Conservation (phyloP, 2,329 filamentous ascomycete genomes). For the Clarireedia paspali region DNA sequence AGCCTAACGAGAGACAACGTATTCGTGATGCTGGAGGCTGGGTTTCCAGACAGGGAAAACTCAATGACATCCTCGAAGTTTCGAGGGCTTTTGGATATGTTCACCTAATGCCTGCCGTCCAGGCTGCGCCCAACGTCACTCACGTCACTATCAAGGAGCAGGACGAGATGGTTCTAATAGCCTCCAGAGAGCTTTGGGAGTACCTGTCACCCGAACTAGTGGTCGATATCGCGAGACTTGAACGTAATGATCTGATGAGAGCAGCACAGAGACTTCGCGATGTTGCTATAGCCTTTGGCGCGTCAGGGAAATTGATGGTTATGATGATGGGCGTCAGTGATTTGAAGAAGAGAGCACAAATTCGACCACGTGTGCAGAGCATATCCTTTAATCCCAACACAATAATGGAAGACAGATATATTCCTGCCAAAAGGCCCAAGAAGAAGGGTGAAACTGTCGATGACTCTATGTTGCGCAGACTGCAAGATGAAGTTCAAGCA, state of each 20-base stretch:
- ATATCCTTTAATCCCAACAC: slow-evolving; percentile 71
- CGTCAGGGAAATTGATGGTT: slow-evolving; percentile 93
- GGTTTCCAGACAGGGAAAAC: slow-evolving; percentile 86
- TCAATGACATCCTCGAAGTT: slow-evolving; percentile 87
- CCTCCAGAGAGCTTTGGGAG: slow-evolving; percentile 91
- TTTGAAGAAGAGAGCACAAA: slow-evolving; percentile 76
- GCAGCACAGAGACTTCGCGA: slow-evolving; percentile 92
- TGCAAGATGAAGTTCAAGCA: slow-evolving; percentile 85
- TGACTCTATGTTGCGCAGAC: slow-evolving; percentile 78
- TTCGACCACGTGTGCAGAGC: slow-evolving; percentile 64
- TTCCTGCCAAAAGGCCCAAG: slow-evolving; percentile 58
- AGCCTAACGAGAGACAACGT: slow-evolving; percentile 72
- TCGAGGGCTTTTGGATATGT: slow-evolving; percentile 94
- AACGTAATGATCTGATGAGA: slow-evolving; percentile 85
- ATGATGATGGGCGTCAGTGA: slow-evolving; percentile 96
- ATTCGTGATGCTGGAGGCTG: slow-evolving; percentile 93
- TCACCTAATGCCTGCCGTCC: slow-evolving; percentile 84
- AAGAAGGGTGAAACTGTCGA: slow-evolving; percentile 55
- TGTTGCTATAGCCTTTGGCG: slow-evolving; percentile 90
- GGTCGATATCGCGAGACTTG: slow-evolving; percentile 82
- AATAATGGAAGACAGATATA: slow-evolving; percentile 62
- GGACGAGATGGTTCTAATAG: slow-evolving; percentile 89
- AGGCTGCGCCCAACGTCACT: slow-evolving; percentile 79
- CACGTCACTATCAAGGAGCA: slow-evolving; percentile 74
- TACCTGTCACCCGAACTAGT: slow-evolving; percentile 84